Base-by-base conservation (phyloP, 2,329 filamentous ascomycete genomes). In the Tolypocladium album region DNA sequence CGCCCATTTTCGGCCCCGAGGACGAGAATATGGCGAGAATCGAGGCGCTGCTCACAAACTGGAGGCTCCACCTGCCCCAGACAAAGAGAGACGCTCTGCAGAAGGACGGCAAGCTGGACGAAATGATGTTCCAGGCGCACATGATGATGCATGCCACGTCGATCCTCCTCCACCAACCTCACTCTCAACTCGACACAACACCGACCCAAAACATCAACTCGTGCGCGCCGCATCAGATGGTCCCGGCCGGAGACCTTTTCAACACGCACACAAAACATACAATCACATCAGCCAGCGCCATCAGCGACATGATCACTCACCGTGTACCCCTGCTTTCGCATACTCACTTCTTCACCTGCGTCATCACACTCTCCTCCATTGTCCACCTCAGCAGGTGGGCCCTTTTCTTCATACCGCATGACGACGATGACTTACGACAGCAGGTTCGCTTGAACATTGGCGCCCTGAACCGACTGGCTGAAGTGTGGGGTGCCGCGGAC, bases 41-140 rank as follows among this genome's bases (percentile, higher is more conserved):
- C 59, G 80, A 85, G 67, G 73, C 78, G 0, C 74, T 82, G 3
- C 74, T 85, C 47, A 82, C 81, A 17, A 92, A 91, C 70, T 96
- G 90, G 89, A 82, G 85, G 59, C 82, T 93, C 56, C 88, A 94
- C 67, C 78, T 96, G 0, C 92, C 92, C 0, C 78, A 81, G 20
- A 79, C 79, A 17, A 95, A 95, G 74, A 80, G 80, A 59, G 83
- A 90, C 62, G 79, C 89, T 20, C 77, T 95, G 58, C 82, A 85
- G 61, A 82, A 83, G 63, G 84, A 88, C 65, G 87, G 90, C 39
- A 81, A 85, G 58, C 79, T 92, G 13, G 92, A 97, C 70, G 90
- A 96, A 74, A 88, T 96, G 82, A 86, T 96, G 73, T 96, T 96
- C 75, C 90, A 95, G 71, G 92, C 90, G 0, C 88, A 90, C 63